Evolutionary conservation across 768 basidiomycete species (phyloP).

Genomic region (Crucibulum laeve): DNA sequence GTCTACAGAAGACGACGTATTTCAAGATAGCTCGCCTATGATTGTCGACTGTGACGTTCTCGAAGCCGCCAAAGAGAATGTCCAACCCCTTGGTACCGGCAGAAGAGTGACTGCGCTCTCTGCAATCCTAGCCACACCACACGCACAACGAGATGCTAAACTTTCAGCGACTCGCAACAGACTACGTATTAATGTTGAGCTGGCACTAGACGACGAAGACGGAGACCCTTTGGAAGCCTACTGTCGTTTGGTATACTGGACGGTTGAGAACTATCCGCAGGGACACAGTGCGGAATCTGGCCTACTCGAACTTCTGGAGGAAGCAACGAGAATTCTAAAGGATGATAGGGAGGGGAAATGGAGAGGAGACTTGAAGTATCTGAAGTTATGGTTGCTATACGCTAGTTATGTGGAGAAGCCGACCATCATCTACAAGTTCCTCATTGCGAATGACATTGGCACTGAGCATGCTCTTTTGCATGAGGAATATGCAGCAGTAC

Average conservation of each 20-base stretch:
- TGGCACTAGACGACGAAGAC: conserved; percentile 78
- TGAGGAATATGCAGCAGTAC: conserved; percentile 84
- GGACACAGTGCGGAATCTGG: conserved; percentile 87
- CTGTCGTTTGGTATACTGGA: conserved; percentile 85
- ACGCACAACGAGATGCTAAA: conserved; percentile 69
- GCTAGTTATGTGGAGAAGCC: conserved; percentile 90
- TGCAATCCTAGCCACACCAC: conserved; percentile 69
- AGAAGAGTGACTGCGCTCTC: conserved; percentile 76
- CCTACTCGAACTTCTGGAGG: conserved; percentile 88
- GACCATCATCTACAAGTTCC: conserved; percentile 82
- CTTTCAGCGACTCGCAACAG: conserved; percentile 61
- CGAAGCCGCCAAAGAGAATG: conserved; percentile 84
- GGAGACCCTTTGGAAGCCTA: conserved; percentile 86
- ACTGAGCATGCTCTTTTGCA: conserved; percentile 77
- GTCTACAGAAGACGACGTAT: conserved; percentile 32
- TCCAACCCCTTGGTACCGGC: conserved; percentile 78
- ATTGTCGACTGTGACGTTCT: conserved; percentile 81
- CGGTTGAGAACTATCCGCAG: conserved; percentile 90
- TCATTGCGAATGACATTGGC: conserved; percentile 90
- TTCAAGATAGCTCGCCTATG: conserved; percentile 32
- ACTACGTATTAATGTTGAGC: conserved; percentile 67
- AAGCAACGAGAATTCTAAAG: conserved; percentile 83
- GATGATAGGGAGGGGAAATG: conserved; percentile 71
- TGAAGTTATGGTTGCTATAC: conserved; percentile 93
- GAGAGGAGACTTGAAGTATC: conserved; percentile 77